These are phyloP conservation scores for Stereum hirsutum DNA, from an alignment of 1,284 basidiomycete species.

Conservation along the genomic window DNA sequence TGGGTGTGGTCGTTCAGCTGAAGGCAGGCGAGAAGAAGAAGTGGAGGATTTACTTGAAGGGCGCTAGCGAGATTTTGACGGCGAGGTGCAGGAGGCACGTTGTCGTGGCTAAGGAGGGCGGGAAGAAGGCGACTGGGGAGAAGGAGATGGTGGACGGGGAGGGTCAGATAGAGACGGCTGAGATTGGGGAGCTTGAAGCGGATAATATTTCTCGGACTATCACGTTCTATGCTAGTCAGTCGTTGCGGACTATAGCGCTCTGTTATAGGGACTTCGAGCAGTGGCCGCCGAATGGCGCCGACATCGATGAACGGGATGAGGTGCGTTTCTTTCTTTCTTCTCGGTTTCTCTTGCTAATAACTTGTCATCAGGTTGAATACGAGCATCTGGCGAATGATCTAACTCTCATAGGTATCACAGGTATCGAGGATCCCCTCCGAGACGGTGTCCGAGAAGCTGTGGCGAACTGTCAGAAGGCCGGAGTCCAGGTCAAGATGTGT, in stretches of 20 bases:
- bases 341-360: constrained; percentile 7
- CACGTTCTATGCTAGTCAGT: constrained; percentile 96
- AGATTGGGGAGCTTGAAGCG: constrained; percentile 55
- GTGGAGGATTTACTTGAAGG: constrained; percentile 84
- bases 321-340: constrained; percentile 29
- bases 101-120: constrained; percentile 42
- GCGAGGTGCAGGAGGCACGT: constrained; percentile 70
- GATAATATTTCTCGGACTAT: constrained; percentile 87
- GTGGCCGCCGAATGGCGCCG: constrained; percentile 70
- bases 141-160: not conserved
- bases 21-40: constrained; percentile 36
- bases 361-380: constrained; percentile 47
- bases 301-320: constrained; percentile 42
- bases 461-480: constrained; percentile 76
- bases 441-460: constrained; percentile 87
- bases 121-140: constrained; percentile 15
- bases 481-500: constrained; percentile 98
- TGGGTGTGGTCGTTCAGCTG: constrained; percentile 83
- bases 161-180: constrained; percentile 42
- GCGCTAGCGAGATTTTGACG: constrained; percentile 88
- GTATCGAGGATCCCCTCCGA: constrained; percentile 95
- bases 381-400: constrained; percentile 65
- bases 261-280: constrained; percentile 84
- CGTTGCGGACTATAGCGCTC: constrained; percentile 85
- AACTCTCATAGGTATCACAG: constrained; percentile 82